A percentile compares a stretch with the other conserved stretches of the same genome.
These are phyloP conservation scores for Phylloporus rhodoxanthus DNA, from an alignment of 768 basidiomycete species.

Conservation along the genomic window DNA sequence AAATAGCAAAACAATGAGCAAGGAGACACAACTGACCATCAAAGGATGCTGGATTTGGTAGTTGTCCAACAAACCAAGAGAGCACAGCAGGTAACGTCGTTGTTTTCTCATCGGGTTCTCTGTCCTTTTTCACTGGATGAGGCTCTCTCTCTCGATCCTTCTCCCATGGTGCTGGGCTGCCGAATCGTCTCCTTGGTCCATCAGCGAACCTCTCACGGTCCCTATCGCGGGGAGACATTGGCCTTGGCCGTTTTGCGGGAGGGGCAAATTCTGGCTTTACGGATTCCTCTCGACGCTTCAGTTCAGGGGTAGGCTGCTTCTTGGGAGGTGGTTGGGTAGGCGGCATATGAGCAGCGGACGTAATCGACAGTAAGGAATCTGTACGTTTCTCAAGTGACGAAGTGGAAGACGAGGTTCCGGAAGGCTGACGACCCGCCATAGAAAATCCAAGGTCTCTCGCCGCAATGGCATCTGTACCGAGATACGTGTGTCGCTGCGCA, in stretches of 20 bases:
- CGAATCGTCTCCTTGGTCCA: conserved; percentile 35
- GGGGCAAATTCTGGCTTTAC: conserved; percentile 36
- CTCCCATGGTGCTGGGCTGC: conserved; percentile 39
- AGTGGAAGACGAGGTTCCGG: conserved; percentile 14
- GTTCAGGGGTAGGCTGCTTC: conserved; percentile 31
- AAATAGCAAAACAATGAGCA: conserved; percentile 5
- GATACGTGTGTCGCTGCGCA: conserved; percentile 69
- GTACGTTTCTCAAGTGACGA: conserved; percentile 31
- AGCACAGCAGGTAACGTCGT: conserved; percentile 51
- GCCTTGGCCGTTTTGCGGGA: conserved; percentile 40
- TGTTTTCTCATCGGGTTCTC: conserved; percentile 45
- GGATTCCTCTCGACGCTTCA: conserved; percentile 40
- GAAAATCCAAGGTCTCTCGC: conserved; percentile 83
- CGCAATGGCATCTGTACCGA: conserved; percentile 83
- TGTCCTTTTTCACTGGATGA: conserved; percentile 34
- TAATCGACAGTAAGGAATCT: conserved; percentile 33
- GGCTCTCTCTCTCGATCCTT: conserved; percentile 41
- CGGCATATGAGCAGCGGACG: conserved; percentile 24
- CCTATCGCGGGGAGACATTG: conserved; percentile 46
- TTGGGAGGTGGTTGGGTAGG: conserved; percentile 21
- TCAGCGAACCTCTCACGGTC: conserved; percentile 42
- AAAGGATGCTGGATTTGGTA: conserved; percentile 70
- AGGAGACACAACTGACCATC: conserved; percentile 59
- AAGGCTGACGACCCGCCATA: conserved; percentile 33
- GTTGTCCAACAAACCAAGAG: conserved; percentile 76